phyloP scores from a whole-genome alignment of 23 red algal genomes.

The Porphyridium purpureum region DNA sequence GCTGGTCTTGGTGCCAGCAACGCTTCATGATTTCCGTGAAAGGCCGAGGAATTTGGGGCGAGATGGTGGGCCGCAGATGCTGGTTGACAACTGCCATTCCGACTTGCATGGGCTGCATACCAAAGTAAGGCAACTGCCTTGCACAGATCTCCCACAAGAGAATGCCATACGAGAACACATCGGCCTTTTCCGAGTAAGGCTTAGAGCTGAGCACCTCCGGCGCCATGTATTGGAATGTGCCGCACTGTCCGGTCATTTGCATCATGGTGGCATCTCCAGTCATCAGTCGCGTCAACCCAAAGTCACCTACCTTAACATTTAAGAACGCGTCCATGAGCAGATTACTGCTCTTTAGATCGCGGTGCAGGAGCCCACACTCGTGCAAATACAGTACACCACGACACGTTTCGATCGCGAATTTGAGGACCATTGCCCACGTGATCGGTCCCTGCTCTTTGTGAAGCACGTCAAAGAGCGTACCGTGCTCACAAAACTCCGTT shows the following conservation, averaged over 20 bases:
- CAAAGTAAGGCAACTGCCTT: constrained; percentile 74
- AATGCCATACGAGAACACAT: constrained; percentile 98
- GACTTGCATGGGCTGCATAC: constrained; percentile 97
- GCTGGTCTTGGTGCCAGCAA: constrained; percentile 76
- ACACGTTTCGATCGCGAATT: constrained; percentile 62
- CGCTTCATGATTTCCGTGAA: constrained; percentile 40
- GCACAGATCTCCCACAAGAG: constrained; percentile 86
- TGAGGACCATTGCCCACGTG: constrained; percentile 45
- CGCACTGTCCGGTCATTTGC: constrained; percentile 94
- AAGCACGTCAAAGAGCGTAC: constrained; percentile 87
- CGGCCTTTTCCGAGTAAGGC: constrained; percentile 85
- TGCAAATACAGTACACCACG: constrained; percentile 88
- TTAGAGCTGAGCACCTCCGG: constrained; percentile 73
- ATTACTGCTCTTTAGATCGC: constrained; percentile 40
- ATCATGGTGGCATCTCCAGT: constrained; percentile 17
- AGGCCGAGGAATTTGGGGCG: constrained; percentile 18
- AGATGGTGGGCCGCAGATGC: constrained; percentile 46
- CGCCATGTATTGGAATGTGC: constrained; percentile 98
- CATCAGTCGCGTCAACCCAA: constrained; percentile 70
- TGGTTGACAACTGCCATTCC: constrained; percentile 60
- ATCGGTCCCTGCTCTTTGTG: constrained; percentile 37
- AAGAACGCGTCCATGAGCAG: neutral
- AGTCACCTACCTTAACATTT: constrained; percentile 36
- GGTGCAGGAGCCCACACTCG: constrained; percentile 63
- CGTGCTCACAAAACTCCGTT: constrained; percentile 75